Evolutionary conservation across 2,329 filamentous ascomycete genomes (phyloP), one percentile per base, ranked within the genome.

Genomic region (Hymenoscyphus linearis): DNA sequence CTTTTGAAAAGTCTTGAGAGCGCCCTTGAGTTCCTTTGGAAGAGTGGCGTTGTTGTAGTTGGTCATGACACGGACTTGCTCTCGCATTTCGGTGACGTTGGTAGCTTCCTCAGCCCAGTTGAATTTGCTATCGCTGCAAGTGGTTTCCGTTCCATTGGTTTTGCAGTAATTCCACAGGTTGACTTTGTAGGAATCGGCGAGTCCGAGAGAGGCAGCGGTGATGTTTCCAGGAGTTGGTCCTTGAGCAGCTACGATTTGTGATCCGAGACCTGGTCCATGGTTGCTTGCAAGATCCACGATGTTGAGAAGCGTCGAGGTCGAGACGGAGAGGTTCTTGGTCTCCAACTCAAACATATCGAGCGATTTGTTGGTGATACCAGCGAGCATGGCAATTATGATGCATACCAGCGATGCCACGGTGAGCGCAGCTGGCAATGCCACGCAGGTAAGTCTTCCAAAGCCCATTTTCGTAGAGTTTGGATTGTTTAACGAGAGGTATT

Each of bases 81-180:
- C 71, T 66, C 87, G 80, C 65, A 95, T 73, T 4, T 79, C 78
- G 76, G 85, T 88, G 52, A 84, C 81, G 65, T 89, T 84, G 66
- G 96, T 78, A 2, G 86, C 82, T 69, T 88, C 80, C 75, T 87
- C 84, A 69, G 89, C 91, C 85, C 90, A 99, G 76, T 91, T 80
- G 69, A 87, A 86, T 74, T 87, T 78, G 59, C 86, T 81, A 68
- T 85, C 80, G 58, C 86, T 87, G 83, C 93, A 98, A 68, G 82
- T 78, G 65, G 80, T 79, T 65, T 81, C 79, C 69, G 80, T 79
- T 66, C 64, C 68, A 0, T 62, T 66, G 0, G 35, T 85, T 61
- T 80, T 78, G 83, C 95, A 98, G 82, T 92, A 96, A 73, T 89
- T 89, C 89, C 91, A 96, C 40, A 98, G 81, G 72, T 84, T 85